Evolutionary conservation across 2,329 filamentous ascomycete species (phyloP).

Genomic region (Fusarium sp.): DNA sequence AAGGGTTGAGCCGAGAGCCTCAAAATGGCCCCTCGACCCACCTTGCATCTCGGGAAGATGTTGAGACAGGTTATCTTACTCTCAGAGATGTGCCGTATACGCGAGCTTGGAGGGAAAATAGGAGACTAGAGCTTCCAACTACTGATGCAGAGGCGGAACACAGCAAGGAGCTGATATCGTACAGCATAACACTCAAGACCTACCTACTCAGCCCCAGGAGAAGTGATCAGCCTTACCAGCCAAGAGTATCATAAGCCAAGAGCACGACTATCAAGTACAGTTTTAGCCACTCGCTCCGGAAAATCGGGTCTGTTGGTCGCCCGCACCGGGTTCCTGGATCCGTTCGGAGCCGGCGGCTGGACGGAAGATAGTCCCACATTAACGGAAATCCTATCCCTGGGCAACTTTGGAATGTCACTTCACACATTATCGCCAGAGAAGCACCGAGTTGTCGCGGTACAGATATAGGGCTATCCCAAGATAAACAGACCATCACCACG

Average conservation of each 20-base stretch:
- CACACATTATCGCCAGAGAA: slow-evolving; percentile 14
- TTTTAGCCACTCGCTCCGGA: background rate
- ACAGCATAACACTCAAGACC: background rate
- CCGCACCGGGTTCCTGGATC: background rate
- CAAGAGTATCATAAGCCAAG: background rate
- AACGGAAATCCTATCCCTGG: background rate
- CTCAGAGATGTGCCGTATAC: background rate
- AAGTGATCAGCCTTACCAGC: background rate
- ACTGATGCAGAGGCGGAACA: background rate
- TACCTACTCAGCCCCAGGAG: background rate
- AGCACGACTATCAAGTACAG: background rate
- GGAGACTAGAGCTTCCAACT: background rate
- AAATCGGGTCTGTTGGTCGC: background rate
- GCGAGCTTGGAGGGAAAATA: background rate
- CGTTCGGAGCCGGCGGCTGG: background rate
- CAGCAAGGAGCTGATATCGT: background rate
- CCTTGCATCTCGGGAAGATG: slow-evolving; percentile 4
- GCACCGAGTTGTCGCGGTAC: background rate
- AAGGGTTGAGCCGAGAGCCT: slow-evolving; percentile 1
- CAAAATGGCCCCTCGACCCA: slow-evolving; percentile 15
- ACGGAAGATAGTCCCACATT: slow-evolving; percentile 4
- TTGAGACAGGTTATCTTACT: slow-evolving; percentile 1
- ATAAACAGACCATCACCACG: background rate
- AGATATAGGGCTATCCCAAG: background rate
- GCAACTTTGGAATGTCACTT: slow-evolving; percentile 26